Conservation (phyloP, 2,329 filamentous ascomycete genomes). For the Rhynchosporium secalis region DNA sequence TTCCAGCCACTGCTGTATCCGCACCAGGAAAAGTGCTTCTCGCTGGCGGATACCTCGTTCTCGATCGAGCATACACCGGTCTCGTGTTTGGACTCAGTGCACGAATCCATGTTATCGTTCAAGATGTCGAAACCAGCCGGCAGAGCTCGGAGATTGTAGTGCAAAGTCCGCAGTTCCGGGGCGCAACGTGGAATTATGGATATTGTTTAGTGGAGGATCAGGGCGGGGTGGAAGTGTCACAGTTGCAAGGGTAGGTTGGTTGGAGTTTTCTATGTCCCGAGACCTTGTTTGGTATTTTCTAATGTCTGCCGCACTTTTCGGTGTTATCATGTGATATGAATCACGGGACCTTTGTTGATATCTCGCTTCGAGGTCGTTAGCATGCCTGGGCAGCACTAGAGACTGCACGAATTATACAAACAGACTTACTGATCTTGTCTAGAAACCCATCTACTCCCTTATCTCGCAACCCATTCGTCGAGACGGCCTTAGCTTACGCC, state of each 20-base stretch:
- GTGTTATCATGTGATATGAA: slow-evolving; percentile 22
- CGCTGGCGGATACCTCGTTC: slow-evolving; percentile 90
- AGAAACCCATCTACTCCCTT: slow-evolving; percentile 44
- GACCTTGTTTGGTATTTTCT: slow-evolving; percentile 2
- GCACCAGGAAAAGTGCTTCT: slow-evolving; percentile 95
- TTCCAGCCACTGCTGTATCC: slow-evolving; percentile 57
- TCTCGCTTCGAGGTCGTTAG: background rate
- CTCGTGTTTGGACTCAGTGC: slow-evolving; percentile 68
- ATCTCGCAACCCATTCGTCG: slow-evolving; percentile 80
- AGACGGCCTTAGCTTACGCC: slow-evolving; percentile 84
- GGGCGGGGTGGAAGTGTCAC: slow-evolving; percentile 79
- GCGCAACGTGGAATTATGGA: slow-evolving; percentile 85
- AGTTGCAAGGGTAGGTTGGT: slow-evolving; percentile 69
- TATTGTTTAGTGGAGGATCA: slow-evolving; percentile 68
- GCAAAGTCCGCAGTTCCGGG: slow-evolving; percentile 84
- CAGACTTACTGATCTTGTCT: slow-evolving; percentile 8
- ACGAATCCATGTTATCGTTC: slow-evolving; percentile 64
- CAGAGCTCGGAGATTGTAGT: slow-evolving; percentile 76
- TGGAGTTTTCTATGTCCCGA: slow-evolving; percentile 21
- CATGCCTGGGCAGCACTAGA: background rate
- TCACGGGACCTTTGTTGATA: slow-evolving; percentile 3
- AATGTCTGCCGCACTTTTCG: slow-evolving; percentile 13
- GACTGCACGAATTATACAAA: background rate
- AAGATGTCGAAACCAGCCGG: slow-evolving; percentile 56
- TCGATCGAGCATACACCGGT: slow-evolving; percentile 83